These are phyloP conservation scores for Babesia gibsoni DNA, from an alignment of 169 alveolate genomes.

Conservation along the genomic window DNA sequence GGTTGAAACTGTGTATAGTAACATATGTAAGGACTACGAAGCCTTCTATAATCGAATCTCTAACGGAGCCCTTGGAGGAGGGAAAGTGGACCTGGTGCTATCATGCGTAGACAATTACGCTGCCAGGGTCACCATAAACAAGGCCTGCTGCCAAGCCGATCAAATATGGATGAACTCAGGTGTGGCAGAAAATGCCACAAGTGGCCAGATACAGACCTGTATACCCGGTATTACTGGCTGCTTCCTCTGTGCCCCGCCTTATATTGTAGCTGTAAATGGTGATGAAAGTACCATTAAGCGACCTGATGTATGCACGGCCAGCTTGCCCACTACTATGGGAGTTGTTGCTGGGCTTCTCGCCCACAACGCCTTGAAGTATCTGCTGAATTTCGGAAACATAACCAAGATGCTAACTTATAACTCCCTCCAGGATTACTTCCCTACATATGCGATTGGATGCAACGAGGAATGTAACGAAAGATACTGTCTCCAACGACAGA, in stretches of 20 bases:
- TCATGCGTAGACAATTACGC: constrained; percentile 95
- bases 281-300: constrained; percentile 88
- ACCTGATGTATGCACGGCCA: constrained; percentile 95
- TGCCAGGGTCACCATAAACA: constrained; percentile 93
- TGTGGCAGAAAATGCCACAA: constrained; percentile 92
- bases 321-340: constrained; percentile 95
- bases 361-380: constrained; percentile 88
- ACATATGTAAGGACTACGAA: constrained; percentile 83
- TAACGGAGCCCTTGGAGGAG: constrained; percentile 74
- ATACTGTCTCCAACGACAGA: constrained; percentile 54
- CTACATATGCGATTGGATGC: constrained; percentile 83
- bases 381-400: constrained; percentile 88
- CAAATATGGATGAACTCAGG: constrained; percentile 94
- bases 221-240: constrained; percentile 96
- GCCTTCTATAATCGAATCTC: constrained; percentile 78
- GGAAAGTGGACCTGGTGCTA: constrained; percentile 84
- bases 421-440: constrained; percentile 88
- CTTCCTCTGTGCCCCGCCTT: constrained; percentile 93
- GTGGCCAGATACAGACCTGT: constrained; percentile 92
- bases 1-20: constrained; percentile 84
- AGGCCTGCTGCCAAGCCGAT: constrained; percentile 89
- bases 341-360: constrained; percentile 93
- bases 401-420: constrained; percentile 87
- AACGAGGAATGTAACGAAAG: constrained; percentile 88
- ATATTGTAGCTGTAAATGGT: constrained; percentile 87